These are phyloP conservation scores for Ceratobasidium sp. DNA, from an alignment of 1,284 basidiomycete species.

Conservation along the genomic window DNA sequence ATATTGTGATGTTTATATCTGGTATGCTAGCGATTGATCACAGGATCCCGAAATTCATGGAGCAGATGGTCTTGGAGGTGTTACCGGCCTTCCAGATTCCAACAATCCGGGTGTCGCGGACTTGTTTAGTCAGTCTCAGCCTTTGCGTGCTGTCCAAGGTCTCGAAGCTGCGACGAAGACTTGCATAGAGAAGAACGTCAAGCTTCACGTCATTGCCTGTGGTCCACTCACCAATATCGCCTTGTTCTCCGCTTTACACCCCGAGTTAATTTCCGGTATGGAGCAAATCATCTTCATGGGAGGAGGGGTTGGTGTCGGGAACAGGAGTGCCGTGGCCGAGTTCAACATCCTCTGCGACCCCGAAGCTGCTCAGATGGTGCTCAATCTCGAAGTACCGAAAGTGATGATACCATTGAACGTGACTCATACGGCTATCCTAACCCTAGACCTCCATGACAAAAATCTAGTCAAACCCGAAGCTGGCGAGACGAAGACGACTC, in stretches of 20 bases:
- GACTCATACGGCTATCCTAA: constrained; percentile 80
- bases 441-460: constrained; percentile 58
- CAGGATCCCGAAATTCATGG: constrained; percentile 75
- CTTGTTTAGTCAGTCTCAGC: constrained; percentile 57
- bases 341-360: constrained; percentile 83
- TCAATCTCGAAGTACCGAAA: constrained; percentile 63
- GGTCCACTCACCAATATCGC: constrained; percentile 88
- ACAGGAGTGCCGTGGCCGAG: constrained; percentile 77
- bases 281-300: constrained; percentile 87
- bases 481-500: constrained; percentile 45
- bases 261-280: constrained; percentile 70
- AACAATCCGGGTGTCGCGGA: constrained; percentile 58
- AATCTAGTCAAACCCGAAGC: constrained; percentile 55
- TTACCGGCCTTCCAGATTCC: constrained; percentile 68
- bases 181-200: constrained; percentile 48
- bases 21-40: not conserved
- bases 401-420: constrained; percentile 84
- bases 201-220: constrained; percentile 71
- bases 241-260: constrained; percentile 72
- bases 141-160: constrained; percentile 63
- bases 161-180: constrained; percentile 63
- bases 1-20: constrained; percentile 27
- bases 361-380: constrained; percentile 79
- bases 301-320: constrained; percentile 80
- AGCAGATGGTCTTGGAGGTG: constrained; percentile 76